A percentile compares a stretch with the other conserved stretches of the same genome.
Conservation (phyloP, 495 filamentous ascomycete species). For the Neurospora sp. region DNA sequence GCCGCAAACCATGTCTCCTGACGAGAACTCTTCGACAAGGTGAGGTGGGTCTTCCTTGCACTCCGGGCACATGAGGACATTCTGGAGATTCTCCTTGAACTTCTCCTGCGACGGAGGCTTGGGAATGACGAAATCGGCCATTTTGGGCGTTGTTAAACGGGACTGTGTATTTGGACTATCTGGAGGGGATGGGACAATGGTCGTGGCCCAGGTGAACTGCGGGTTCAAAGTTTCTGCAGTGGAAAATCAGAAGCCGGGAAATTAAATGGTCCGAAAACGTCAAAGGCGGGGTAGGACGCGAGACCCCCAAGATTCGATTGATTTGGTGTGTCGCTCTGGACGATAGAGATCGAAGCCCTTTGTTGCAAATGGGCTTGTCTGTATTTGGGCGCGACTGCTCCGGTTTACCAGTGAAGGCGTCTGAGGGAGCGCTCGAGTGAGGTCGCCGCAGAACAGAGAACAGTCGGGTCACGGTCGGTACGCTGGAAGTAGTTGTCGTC, state of each 20-base stretch:
- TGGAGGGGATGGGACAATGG: neutral
- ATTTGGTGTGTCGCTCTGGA: neutral
- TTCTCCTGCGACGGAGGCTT: conserved; percentile 10
- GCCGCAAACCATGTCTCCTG: conserved; percentile 84
- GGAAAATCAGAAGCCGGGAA: neutral
- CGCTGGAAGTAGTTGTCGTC: neutral
- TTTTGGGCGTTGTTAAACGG: conserved; percentile 2
- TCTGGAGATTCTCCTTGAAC: conserved; percentile 60
- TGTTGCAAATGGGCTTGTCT: neutral
- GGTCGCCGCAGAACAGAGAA: conserved; percentile 17
- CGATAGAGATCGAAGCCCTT: neutral
- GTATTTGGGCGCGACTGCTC: conserved; percentile 9
- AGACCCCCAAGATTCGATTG: neutral
- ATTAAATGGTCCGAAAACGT: neutral
- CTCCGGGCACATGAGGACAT: conserved; percentile 72
- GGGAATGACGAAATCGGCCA: conserved; percentile 4
- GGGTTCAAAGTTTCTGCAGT: neutral
- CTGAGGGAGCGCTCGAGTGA: conserved; percentile 9
- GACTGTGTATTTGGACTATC: neutral
- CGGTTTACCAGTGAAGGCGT: conserved; percentile 27
- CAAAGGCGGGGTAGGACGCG: neutral
- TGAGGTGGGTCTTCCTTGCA: conserved; percentile 87
- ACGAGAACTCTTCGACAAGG: conserved; percentile 82
- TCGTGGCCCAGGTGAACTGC: neutral
- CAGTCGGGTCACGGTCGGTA: conserved; percentile 4